These are phyloP conservation scores for Verticillium zaregamsianum DNA, from an alignment of 2,329 filamentous ascomycete species.

Conservation along the genomic window DNA sequence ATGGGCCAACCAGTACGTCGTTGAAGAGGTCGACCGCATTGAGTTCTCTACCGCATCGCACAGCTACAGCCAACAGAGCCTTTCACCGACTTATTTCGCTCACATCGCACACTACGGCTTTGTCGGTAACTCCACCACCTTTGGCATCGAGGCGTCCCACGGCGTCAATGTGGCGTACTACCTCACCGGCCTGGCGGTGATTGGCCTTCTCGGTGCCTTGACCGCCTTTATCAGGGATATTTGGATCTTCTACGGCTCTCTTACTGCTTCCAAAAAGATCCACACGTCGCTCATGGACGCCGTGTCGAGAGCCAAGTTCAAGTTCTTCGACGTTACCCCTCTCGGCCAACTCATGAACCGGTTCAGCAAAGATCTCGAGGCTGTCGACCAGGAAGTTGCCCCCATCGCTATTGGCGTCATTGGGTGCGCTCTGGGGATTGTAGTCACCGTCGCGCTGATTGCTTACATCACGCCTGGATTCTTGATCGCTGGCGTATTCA, in stretches of 20 bases:
- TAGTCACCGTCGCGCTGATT: conserved; percentile 86
- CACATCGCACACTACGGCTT: conserved; percentile 31
- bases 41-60: conserved; percentile 31
- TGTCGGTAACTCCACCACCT: conserved; percentile 30
- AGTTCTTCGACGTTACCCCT: conserved; percentile 95
- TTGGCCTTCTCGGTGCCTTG: conserved; percentile 74
- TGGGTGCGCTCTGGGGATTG: conserved; percentile 59
- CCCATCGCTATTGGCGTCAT: conserved; percentile 78
- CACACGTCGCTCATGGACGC: conserved; percentile 74
- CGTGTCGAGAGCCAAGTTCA: conserved; percentile 87
- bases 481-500: conserved; percentile 80
- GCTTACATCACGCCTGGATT: conserved; percentile 87
- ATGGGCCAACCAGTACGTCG: conserved; percentile 87
- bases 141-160: conserved; percentile 20
- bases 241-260: conserved; percentile 87
- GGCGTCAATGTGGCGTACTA: conserved; percentile 82
- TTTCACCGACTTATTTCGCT: conserved; percentile 33
- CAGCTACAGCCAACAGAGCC: conserved; percentile 26
- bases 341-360: conserved; percentile 96
- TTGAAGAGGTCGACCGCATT: conserved; percentile 31
- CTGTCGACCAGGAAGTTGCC: conserved; percentile 92
- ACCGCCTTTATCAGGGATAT: conserved; percentile 79
- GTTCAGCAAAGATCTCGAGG: conserved; percentile 96
- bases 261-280: conserved; percentile 80
- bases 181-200: conserved; percentile 72